These are phyloP conservation scores for Ustilago bromivora DNA, from an alignment of 1,284 basidiomycete species.

Conservation along the genomic window DNA sequence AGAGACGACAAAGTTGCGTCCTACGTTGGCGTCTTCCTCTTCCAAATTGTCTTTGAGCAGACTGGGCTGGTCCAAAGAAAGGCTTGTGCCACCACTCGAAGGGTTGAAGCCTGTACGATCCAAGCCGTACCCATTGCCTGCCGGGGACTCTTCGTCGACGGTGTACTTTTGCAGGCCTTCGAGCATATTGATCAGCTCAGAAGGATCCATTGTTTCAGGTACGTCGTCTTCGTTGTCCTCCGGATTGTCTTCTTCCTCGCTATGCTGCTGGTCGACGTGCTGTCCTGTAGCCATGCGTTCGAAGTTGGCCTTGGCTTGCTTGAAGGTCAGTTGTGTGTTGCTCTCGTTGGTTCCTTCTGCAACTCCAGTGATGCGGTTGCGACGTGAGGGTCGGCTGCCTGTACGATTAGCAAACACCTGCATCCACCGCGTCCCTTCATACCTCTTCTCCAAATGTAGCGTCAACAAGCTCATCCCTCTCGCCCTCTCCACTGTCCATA, in stretches of 20 bases:
- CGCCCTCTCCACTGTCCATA: conserved; percentile 58
- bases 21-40: conserved; percentile 81
- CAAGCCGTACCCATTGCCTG: conserved; percentile 72
- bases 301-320: conserved; percentile 20
- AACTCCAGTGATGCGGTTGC: conserved; percentile 3
- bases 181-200: conserved; percentile 81
- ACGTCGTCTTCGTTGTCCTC: conserved; percentile 76
- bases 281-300: conserved; percentile 16
- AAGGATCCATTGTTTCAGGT: conserved; percentile 87
- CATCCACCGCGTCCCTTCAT: conserved; percentile 80
- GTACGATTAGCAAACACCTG: conserved; percentile 76
- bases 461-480: conserved; percentile 44
- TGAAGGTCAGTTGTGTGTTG: conserved; percentile 35
- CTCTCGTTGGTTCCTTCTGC: not conserved
- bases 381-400: not conserved
- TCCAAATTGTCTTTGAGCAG: conserved; percentile 85
- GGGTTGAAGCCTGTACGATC: conserved; percentile 27
- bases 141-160: conserved; percentile 72
- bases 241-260: conserved; percentile 46
- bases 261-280: conserved; percentile 4
- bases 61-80: conserved; percentile 72
- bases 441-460: conserved; percentile 62
- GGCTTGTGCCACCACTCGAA: conserved; percentile 11
- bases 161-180: conserved; percentile 89
- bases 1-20: conserved; percentile 75